These are phyloP conservation scores for Pythium scleroteichum DNA, from an alignment of 352 stramenopile genomes.

Conservation along the genomic window DNA sequence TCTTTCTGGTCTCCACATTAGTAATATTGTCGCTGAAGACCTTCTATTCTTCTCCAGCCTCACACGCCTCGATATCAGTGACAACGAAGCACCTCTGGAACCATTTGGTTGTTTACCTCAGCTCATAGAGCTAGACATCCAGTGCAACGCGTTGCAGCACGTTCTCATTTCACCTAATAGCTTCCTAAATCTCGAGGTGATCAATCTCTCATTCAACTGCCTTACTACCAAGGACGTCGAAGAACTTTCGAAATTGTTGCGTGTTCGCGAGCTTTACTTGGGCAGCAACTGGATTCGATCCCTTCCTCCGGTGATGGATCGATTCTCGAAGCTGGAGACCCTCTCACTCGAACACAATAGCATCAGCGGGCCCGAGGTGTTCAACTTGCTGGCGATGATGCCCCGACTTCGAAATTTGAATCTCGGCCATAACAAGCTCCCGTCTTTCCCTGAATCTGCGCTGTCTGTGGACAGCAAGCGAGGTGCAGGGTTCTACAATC, in stretches of 20 bases:
- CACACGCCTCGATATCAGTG: conserved; percentile 73
- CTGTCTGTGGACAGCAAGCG: conserved; percentile 62
- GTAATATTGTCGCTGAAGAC: conserved; percentile 64
- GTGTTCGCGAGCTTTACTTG: conserved; percentile 78
- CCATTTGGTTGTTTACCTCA: conserved; percentile 66
- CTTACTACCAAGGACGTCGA: conserved; percentile 59
- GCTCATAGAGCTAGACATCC: conserved; percentile 72
- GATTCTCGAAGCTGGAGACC: conserved; percentile 71
- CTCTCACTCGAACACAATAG: conserved; percentile 81
- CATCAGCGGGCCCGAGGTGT: conserved; percentile 63
- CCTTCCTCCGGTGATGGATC: conserved; percentile 75
- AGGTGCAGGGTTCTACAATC: conserved; percentile 57
- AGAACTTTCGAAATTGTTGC: conserved; percentile 68
- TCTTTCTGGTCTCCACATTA: conserved; percentile 63
- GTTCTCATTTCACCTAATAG: conserved; percentile 42
- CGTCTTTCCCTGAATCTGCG: conserved; percentile 64
- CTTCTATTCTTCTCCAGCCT: conserved; percentile 81
- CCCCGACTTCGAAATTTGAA: conserved; percentile 74
- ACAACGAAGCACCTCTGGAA: conserved; percentile 77
- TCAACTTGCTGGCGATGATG: conserved; percentile 66
- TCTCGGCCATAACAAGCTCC: conserved; percentile 80
- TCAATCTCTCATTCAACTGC: conserved; percentile 85
- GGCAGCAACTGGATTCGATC: conserved; percentile 71
- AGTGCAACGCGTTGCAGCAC: conserved; percentile 72
- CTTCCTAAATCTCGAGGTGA: conserved; percentile 70